phyloP scores from a whole-genome alignment of 331 rosid genomes.

The Spiraea crenata region DNA sequence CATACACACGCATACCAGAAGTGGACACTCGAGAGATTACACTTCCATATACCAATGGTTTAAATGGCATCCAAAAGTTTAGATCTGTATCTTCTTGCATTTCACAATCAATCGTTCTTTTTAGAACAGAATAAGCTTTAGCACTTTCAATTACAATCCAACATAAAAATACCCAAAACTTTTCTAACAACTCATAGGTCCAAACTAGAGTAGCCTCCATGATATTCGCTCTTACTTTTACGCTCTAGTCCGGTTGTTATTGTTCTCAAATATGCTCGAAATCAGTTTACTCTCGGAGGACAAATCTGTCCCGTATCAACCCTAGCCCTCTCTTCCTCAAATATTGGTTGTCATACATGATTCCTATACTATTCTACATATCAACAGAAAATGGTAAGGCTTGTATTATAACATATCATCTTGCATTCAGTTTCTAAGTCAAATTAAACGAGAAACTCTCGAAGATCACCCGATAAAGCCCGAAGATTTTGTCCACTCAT shows the following conservation, averaged over 20 bases:
- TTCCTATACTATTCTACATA: neutral
- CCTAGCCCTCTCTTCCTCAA: neutral
- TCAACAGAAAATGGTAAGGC: neutral
- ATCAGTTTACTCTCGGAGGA: neutral
- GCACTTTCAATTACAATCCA: neutral
- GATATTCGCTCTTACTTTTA: neutral
- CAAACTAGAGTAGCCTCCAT: neutral
- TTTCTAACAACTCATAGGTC: neutral
- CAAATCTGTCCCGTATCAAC: neutral
- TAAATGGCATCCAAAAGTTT: conserved; percentile 1
- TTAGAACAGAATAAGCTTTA: neutral
- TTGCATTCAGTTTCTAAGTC: neutral
- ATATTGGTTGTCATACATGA: neutral
- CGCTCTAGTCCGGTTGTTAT: neutral
- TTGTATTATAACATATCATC: neutral
- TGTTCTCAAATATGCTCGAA: neutral
- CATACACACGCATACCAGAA: neutral
- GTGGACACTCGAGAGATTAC: neutral
- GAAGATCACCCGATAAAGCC: neutral
- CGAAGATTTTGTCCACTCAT: too few species aligned
- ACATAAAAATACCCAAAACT: neutral
- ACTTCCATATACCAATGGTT: neutral
- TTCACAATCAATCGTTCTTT: neutral
- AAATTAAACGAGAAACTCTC: neutral
- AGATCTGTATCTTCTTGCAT: neutral